Base-by-base conservation (phyloP, 2,329 filamentous ascomycete genomes). In the Colletotrichum somersetense region DNA sequence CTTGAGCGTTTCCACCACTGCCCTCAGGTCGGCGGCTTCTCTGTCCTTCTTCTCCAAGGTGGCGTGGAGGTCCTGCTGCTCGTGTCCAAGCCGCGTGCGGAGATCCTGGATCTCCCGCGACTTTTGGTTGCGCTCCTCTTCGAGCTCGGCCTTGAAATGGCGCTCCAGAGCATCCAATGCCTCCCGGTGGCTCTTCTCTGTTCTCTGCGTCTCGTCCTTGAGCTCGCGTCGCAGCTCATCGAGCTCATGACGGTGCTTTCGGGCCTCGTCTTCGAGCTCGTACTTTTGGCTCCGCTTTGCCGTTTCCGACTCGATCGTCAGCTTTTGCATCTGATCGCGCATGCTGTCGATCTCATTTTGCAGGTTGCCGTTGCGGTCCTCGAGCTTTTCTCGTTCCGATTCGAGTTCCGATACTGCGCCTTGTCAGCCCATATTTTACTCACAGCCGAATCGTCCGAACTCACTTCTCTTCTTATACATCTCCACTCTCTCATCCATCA, bases 401-500 rank as follows among this genome's bases (percentile, higher is more conserved):
- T 90, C 87, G 6, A 90, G 81, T 42, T 85, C 84, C 52, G 80
- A 79, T 57, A 85, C 88, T 90, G 66, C 4, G 40, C 16, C 23
- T 0, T 8, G 56, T 78, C 57, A 78, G 74, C 46, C 48, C 20
- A 48, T 75, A 12, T 33, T 20, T 46, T n/a, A 18, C n/a, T 16
- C 7, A n/a, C 35, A 12, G 40, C 16, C 42, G 44, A 67, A 52
- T 50, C 10, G 20, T 18, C 42, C 6, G 7, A 52, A 83, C 89
- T 75, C 85, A 96, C 94, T 90, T 87, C 91, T 89, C 63, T 86
- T 88, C 79, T 96, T 97, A 75, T 93, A 92, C 12, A 93, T 77
- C 20, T 92, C 89, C 57, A 97, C 86, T 0, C 91, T 89, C 74
- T 96, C 92, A 76, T 96, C 94, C 73, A 94, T 85, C 6, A 86